A percentile compares a stretch with the other conserved stretches of the same genome.
These are phyloP conservation scores for Crithidia expoeki DNA, from an alignment of 208 protist genomes.

Conservation along the genomic window DNA sequence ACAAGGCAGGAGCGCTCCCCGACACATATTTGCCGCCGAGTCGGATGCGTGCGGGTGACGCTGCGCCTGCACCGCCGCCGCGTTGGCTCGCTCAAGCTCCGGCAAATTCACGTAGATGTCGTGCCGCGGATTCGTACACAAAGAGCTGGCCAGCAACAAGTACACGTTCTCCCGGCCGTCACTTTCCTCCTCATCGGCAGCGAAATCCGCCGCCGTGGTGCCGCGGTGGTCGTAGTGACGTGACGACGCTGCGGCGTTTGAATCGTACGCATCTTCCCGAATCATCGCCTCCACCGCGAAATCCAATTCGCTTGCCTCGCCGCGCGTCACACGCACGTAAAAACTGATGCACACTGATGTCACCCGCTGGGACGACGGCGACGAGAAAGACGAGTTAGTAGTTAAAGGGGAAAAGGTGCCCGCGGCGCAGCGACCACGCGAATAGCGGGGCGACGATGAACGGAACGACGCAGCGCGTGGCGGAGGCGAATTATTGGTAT, in stretches of 20 bases:
- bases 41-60: background rate
- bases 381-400: constrained; percentile 65
- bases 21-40: background rate
- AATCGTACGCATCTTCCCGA: constrained; percentile 6
- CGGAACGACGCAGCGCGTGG: constrained; percentile 61
- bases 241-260: background rate
- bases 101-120: constrained; percentile 30
- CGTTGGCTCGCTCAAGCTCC: constrained; percentile 32
- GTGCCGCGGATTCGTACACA: constrained; percentile 32
- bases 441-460: constrained; percentile 50
- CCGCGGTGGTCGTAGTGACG: background rate
- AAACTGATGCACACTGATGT: constrained; percentile 24
- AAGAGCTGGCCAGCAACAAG: constrained; percentile 35
- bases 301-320: constrained; percentile 14
- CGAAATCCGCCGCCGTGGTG: background rate
- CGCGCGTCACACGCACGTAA: constrained; percentile 15
- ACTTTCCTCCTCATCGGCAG: constrained; percentile 7
- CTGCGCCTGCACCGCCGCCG: background rate
- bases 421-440: constrained; percentile 52
- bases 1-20: background rate
- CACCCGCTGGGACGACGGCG: constrained; percentile 16
- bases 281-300: background rate
- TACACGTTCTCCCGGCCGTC: constrained; percentile 16
- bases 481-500: constrained; percentile 46
- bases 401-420: constrained; percentile 54